Percentiles rank a stretch among this genome's conserved stretches.
phyloP scores from a whole-genome alignment of 305 asterid genomes.

The Euphrasia arctica region DNA sequence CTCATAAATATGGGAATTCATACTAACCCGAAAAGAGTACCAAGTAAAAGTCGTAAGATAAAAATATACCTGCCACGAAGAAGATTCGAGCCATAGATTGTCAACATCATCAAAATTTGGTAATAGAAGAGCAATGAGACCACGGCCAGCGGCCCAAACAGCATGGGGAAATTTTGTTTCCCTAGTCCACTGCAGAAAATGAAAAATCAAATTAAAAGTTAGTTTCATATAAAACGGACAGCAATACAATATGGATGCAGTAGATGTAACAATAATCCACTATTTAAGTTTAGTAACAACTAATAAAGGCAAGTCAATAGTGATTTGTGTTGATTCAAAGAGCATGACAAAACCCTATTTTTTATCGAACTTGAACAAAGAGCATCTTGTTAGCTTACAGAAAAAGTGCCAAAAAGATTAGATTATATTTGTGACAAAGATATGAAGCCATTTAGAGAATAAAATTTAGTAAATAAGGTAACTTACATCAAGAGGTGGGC shows the following conservation, averaged over 20 bases:
- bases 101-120: slow-evolving; percentile 88
- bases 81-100: slow-evolving; percentile 94
- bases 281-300: slow-evolving; percentile 1
- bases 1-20: slow-evolving; percentile 7
- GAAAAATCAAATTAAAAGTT: slow-evolving; percentile 21
- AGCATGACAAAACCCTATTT: background rate
- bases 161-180: slow-evolving; percentile 91
- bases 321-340: background rate
- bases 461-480: slow-evolving; percentile 24
- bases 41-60: slow-evolving; percentile 20
- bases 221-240: slow-evolving; percentile 16
- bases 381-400: slow-evolving; percentile 7
- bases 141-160: slow-evolving; percentile 99
- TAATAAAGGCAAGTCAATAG: background rate
- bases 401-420: slow-evolving; percentile 14
- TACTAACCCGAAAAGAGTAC: slow-evolving; percentile 18
- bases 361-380: slow-evolving; percentile 14
- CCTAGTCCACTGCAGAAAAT: slow-evolving; percentile 66
- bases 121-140: slow-evolving; percentile 79
- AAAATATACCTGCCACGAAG: slow-evolving; percentile 85
- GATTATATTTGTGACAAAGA: slow-evolving; percentile 21
- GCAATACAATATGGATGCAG: slow-evolving; percentile 8
- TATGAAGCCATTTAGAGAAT: slow-evolving; percentile 11
- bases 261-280: slow-evolving; percentile 3
- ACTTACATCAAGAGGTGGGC: slow-evolving; percentile 87